A percentile compares a stretch with the other conserved stretches of the same genome.
Conservation (phyloP, 805 yeast genomes). For the Saccharomycopsis sp. region DNA sequence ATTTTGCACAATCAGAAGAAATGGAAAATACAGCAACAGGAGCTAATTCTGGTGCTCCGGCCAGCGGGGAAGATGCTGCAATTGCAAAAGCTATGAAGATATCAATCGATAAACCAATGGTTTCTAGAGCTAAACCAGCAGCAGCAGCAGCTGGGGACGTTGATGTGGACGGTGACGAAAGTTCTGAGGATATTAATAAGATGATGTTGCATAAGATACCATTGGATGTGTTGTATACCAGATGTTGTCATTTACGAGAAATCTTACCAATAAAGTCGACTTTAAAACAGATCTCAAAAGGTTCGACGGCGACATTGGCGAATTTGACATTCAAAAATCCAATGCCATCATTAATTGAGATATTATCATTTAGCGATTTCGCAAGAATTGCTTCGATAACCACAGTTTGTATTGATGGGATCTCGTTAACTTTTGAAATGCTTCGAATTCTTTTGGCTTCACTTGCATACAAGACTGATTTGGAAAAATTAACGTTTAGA, state of each 20-base stretch:
- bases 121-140: constrained; percentile 29
- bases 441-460: constrained; percentile 38
- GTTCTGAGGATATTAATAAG: constrained; percentile 12
- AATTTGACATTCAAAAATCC: constrained; percentile 72
- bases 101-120: constrained; percentile 39
- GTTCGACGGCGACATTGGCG: constrained; percentile 69
- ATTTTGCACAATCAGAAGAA: constrained; percentile 27
- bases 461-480: constrained; percentile 38
- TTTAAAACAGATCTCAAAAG: constrained; percentile 70
- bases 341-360: constrained; percentile 83
- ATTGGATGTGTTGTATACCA: constrained; percentile 71
- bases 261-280: constrained; percentile 90
- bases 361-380: constrained; percentile 83
- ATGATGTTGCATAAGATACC: constrained; percentile 20
- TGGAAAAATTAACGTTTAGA: constrained; percentile 69
- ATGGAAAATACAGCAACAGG: too few species aligned
- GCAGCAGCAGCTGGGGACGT: constrained; percentile 5
- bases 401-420: constrained; percentile 73
- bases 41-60: constrained; percentile 18
- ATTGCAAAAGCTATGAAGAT: constrained; percentile 29
- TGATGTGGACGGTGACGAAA: constrained; percentile 3
- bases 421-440: constrained; percentile 67
- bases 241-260: constrained; percentile 91
- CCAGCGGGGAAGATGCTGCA: constrained; percentile 29
- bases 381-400: constrained; percentile 77